A percentile compares a stretch with the other conserved stretches of the same genome.
phyloP scores from a whole-genome alignment of 352 stramenopile species.

The Albugo candida region DNA sequence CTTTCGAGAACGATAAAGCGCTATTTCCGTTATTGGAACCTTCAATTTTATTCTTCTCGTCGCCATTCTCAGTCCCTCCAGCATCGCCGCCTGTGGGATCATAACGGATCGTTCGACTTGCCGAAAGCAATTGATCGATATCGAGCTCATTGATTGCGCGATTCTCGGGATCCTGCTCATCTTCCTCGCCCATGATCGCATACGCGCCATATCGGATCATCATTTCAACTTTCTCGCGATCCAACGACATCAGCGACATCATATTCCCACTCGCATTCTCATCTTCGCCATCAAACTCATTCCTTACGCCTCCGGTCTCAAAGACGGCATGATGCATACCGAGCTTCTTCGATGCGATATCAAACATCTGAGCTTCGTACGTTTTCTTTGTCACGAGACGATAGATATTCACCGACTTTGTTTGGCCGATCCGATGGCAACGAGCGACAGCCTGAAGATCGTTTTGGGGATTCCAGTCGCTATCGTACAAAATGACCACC shows the following conservation, averaged over 20 bases:
- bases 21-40: slow-evolving; percentile 23
- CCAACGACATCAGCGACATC: slow-evolving; percentile 83
- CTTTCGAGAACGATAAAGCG: slow-evolving; percentile 76
- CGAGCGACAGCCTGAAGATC: slow-evolving; percentile 95
- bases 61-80: slow-evolving; percentile 11
- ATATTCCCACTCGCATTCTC: slow-evolving; percentile 76
- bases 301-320: slow-evolving; percentile 81
- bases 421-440: slow-evolving; percentile 99
- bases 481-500: slow-evolving; percentile 82
- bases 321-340: slow-evolving; percentile 97
- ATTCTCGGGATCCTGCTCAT: slow-evolving; percentile 82
- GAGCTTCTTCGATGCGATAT: slow-evolving; percentile 96
- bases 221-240: slow-evolving; percentile 97
- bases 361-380: slow-evolving; percentile 99
- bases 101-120: slow-evolving; percentile 76
- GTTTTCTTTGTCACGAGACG: slow-evolving; percentile 97
- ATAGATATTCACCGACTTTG: slow-evolving; percentile 98
- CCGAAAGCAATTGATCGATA: slow-evolving; percentile 71
- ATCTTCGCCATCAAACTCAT: slow-evolving; percentile 88
- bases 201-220: slow-evolving; percentile 97
- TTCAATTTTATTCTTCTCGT: slow-evolving; percentile 11
- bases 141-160: slow-evolving; percentile 77
- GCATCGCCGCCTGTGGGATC: slow-evolving; percentile 37
- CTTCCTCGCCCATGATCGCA: slow-evolving; percentile 92
- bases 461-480: slow-evolving; percentile 98